phyloP scores from a whole-genome alignment of 2,329 filamentous ascomycete genomes.

The Hypoxylon sp. region DNA sequence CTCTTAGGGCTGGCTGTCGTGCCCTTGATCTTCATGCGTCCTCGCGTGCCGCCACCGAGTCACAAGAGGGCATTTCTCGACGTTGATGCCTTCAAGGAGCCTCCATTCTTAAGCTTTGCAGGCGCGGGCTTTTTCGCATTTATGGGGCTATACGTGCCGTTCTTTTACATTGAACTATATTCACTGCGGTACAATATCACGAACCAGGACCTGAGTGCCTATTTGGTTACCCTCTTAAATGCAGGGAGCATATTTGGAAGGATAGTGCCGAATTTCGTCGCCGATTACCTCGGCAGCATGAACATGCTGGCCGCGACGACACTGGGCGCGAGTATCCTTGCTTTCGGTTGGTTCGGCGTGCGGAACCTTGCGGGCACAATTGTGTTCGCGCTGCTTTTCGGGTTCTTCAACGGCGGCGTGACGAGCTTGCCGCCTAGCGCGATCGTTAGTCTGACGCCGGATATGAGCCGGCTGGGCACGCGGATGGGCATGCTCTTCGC shows the following conservation, averaged over 20 bases:
- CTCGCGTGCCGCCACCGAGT: slow-evolving; percentile 45
- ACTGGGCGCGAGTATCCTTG: slow-evolving; percentile 50
- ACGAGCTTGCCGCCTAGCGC: slow-evolving; percentile 54
- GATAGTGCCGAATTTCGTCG: slow-evolving; percentile 56
- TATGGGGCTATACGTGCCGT: slow-evolving; percentile 57
- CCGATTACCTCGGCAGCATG: slow-evolving; percentile 53
- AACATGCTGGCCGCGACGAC: slow-evolving; percentile 51
- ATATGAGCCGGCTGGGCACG: slow-evolving; percentile 54
- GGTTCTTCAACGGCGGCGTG: slow-evolving; percentile 56
- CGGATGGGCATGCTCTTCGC: slow-evolving; percentile 61
- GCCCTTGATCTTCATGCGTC: slow-evolving; percentile 51
- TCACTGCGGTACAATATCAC: slow-evolving; percentile 35
- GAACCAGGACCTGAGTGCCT: slow-evolving; percentile 43
- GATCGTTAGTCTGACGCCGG: slow-evolving; percentile 45
- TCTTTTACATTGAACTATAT: slow-evolving; percentile 54
- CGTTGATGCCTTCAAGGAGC: slow-evolving; percentile 49
- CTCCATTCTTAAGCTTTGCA: slow-evolving; percentile 50
- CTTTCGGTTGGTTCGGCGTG: slow-evolving; percentile 55
- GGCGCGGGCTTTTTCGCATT: slow-evolving; percentile 52
- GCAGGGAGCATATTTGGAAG: slow-evolving; percentile 57
- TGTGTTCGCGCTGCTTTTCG: slow-evolving; percentile 55
- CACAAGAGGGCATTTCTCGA: slow-evolving; percentile 50
- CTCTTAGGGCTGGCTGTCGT: slow-evolving; percentile 52
- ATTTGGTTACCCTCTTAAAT: slow-evolving; percentile 57
- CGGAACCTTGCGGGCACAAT: slow-evolving; percentile 48